Base-by-base conservation (phyloP, 495 filamentous ascomycete species). In the Hyaloscypha hepaticicola region DNA sequence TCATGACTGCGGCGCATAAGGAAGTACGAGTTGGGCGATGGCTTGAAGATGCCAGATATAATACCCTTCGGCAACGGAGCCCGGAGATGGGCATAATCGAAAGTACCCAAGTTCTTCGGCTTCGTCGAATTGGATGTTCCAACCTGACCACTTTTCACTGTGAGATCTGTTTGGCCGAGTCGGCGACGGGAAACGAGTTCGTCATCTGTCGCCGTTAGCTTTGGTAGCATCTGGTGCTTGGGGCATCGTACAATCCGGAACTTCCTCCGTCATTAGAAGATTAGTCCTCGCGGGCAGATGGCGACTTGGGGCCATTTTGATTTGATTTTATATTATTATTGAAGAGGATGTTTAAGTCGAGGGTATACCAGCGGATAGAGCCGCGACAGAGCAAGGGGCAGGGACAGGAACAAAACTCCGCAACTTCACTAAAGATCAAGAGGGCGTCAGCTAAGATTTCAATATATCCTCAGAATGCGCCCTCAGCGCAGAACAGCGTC, bases 1-100 rank as follows among this genome's bases (percentile, higher is more conserved):
- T 99, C 95, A 73, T 87, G 88, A 79, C 92, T 96, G 64, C 95
- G 90, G 74, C 96, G 87, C 95, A 99, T 99, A 67, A 99, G 78
- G 73, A 97, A 99, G 77, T 99, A 99, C 22, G 91, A 92, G 72
- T 91, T 90, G 4, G 94, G 94, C 45, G 84, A 81, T 14, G 88
- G 86, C 58, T 88, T 89, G 78, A 97, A 98, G 70, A 99, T 94
- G 72, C 94, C 94, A 25, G 93, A 96, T 45, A 86, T 87, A 68
- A 98, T 85, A 61, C 92, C 89, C 74, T 90, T 90, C 26, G 96
- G 95, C 58, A 99, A 78, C 19, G 96, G 93, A 63, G 91, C 92
- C 66, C 93, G 89, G 53, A 99, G 82, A 72, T 98, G 95, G 69
- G 93, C 95, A 76, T 98, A 99, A 76, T 97, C 93, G 73, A 99